Evolutionary conservation across 208 protist genomes (phyloP), one percentile per base, ranked within the genome.

Genomic region (Novymonas esmeraldas): DNA sequence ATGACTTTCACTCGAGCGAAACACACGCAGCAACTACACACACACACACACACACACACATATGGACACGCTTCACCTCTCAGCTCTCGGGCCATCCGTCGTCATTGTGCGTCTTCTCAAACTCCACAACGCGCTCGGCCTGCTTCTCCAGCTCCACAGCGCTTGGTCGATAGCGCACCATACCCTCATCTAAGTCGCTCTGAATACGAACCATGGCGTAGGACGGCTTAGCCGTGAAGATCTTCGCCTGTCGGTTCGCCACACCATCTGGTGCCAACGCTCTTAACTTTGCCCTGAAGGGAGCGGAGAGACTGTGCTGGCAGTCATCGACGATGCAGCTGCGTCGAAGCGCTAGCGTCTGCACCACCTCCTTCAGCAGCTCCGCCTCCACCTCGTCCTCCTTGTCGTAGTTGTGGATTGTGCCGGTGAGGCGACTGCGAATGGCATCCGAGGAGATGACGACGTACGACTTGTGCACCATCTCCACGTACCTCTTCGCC

Each of bases 251-350:
- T 2, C 66, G 73, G 65, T 88, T 92, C 44, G 73, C 88, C 54
- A 77, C 36, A 5, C 64, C 66, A 14, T 70, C 56, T 48, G 70
- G 56, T 18, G 71, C 66, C 16, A 79, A 24, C 1, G 61, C 52
- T 31, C 85, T 70, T 39, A 95, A 57, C 38, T 78, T 79, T 4
- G 57, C 62, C 4, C 90, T 82, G 45, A 92, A 93, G 6, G 52
- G 41, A 5, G 70, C 39, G 9, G 69, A 69, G 42, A 93, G 54
- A 48, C 82, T 88, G 79, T 91, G 75, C 42, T 73, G 62, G 60
- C 76, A 84, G 61, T 87, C 85, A 49, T 93, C 90, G 9, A 95
- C 44, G 41, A 93, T 79, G 68, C 85, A 84, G 68, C 79, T 90
- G 45, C 73, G 76, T 4, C 81, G 71, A 36, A 82, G 71, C 28